These are phyloP conservation scores for Pichiaceae sp. DNA, from an alignment of 1,139 yeast species.

Conservation along the genomic window DNA sequence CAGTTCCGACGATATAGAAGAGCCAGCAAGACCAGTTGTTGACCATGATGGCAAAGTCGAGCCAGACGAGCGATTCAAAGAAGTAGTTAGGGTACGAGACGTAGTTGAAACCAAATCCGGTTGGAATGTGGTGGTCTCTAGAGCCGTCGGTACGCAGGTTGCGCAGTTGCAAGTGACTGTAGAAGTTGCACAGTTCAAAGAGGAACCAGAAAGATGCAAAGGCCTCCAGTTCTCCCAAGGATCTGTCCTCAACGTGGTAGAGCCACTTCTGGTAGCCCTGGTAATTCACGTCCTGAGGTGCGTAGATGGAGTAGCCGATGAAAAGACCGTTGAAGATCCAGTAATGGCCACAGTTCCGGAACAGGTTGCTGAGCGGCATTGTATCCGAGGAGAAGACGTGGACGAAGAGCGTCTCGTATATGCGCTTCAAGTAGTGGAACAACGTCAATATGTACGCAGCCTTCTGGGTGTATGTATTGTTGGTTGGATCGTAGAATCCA, in stretches of 20 bases:
- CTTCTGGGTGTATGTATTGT: constrained; percentile 45
- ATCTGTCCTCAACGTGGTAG: constrained; percentile 27
- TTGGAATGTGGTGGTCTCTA: constrained; percentile 41
- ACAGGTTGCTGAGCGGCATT: constrained; percentile 82
- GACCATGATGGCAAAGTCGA: constrained; percentile 55
- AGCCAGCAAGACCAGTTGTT: constrained; percentile 73
- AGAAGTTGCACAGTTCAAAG: constrained; percentile 65
- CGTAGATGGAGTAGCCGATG: constrained; percentile 61
- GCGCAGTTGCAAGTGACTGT: constrained; percentile 57
- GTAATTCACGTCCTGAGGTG: constrained; percentile 33
- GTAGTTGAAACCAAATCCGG: constrained; percentile 31
- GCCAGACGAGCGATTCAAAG: constrained; percentile 76
- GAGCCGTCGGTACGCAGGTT: constrained; percentile 45
- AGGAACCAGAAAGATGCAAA: constrained; percentile 47
- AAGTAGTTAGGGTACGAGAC: constrained; percentile 71
- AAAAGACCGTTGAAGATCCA: constrained; percentile 82
- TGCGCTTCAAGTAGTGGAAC: constrained; percentile 81
- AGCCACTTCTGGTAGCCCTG: constrained; percentile 17
- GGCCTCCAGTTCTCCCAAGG: constrained; percentile 15
- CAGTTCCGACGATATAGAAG: constrained; percentile 62
- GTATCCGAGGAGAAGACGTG: constrained; percentile 82
- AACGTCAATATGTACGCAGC: constrained; percentile 47
- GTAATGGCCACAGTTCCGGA: constrained; percentile 85
- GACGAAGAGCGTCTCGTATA: constrained; percentile 73
- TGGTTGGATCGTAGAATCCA: constrained; percentile 24